These are phyloP conservation scores for Cutaneotrichosporon cutaneum DNA, from an alignment of 1,284 basidiomycete genomes.

Conservation along the genomic window DNA sequence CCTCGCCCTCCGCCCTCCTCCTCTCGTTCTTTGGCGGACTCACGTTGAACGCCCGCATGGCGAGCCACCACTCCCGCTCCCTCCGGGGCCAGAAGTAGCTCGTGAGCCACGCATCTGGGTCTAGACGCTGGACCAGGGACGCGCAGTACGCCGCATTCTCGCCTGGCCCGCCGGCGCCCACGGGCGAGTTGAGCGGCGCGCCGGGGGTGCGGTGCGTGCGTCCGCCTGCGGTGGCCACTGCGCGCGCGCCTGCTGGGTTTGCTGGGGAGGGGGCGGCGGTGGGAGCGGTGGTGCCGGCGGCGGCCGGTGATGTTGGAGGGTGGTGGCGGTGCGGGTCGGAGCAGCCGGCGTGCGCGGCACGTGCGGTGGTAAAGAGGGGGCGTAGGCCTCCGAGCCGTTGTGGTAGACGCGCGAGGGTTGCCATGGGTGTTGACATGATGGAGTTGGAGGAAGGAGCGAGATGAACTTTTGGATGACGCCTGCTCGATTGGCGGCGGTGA, in stretches of 20 bases:
- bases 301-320: not conserved
- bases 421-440: not conserved
- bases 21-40: slow-evolving; percentile 52
- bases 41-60: slow-evolving; percentile 83
- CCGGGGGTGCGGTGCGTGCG: slow-evolving; percentile 15
- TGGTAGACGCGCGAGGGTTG: too few species aligned
- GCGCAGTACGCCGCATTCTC: slow-evolving; percentile 49
- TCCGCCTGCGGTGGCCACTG: not conserved
- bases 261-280: not conserved
- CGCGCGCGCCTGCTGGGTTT: not conserved
- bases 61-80: slow-evolving; percentile 70
- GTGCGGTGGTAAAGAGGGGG: not conserved
- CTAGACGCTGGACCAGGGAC: slow-evolving; percentile 47
- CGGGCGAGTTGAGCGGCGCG: slow-evolving; percentile 23
- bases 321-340: not conserved
- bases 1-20: too few species aligned
- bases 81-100: slow-evolving; percentile 72
- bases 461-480: slow-evolving; percentile 5
- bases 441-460: not conserved
- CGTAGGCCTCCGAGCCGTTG: not conserved
- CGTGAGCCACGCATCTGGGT: slow-evolving; percentile 68
- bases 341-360: slow-evolving; percentile 2
- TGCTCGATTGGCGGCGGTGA: not conserved
- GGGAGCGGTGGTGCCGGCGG: not conserved
- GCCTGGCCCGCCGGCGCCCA: slow-evolving; percentile 38